These are phyloP conservation scores for Bondarzewia mesenterica DNA, from an alignment of 1,284 basidiomycete species.

Conservation along the genomic window DNA sequence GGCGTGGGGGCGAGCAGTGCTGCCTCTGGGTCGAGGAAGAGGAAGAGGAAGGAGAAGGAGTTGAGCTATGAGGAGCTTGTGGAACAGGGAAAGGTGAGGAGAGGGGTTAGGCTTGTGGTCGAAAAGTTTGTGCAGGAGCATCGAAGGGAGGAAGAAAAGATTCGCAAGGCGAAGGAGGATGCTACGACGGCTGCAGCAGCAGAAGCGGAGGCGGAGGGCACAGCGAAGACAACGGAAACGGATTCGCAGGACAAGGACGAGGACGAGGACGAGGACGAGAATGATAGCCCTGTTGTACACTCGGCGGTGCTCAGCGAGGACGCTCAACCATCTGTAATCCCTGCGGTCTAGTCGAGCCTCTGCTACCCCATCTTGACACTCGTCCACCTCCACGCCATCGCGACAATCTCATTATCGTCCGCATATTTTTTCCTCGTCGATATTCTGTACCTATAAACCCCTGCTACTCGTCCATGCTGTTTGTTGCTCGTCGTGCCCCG, in stretches of 20 bases:
- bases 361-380: background rate
- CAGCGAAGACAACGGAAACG: background rate
- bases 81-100: conserved; percentile 19
- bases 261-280: conserved; percentile 7
- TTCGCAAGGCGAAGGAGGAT: background rate
- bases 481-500: background rate
- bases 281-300: conserved; percentile 9
- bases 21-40: conserved; percentile 17
- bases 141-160: background rate
- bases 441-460: background rate
- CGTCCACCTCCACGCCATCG: background rate
- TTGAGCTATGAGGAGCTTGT: conserved; percentile 26
- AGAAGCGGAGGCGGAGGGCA: background rate
- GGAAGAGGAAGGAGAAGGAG: conserved; percentile 22
- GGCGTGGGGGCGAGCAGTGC: conserved; percentile 10
- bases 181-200: background rate
- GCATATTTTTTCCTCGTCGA: background rate
- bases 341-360: conserved; percentile 6
- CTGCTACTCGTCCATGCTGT: background rate
- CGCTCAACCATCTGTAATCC: conserved; percentile 13
- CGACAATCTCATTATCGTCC: background rate
- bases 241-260: background rate
- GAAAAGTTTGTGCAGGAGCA: no score
- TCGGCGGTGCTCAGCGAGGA: conserved; percentile 1
- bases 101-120: no score